Evolutionary conservation across 768 basidiomycete species (phyloP).

Genomic region (Naganishia vaughanmartiniae): DNA sequence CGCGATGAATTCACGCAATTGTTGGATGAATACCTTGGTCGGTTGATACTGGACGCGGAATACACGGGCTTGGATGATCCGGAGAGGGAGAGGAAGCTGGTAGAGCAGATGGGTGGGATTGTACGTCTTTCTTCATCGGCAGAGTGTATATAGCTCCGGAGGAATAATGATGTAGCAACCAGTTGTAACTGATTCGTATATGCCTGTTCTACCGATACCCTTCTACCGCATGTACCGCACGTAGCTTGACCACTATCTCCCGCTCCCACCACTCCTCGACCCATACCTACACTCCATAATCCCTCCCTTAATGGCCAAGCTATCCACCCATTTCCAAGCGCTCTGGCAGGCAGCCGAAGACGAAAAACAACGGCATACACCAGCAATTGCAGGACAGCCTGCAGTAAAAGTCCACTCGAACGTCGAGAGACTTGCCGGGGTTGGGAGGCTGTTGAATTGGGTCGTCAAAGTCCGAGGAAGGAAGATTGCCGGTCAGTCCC

Average conservation of each 20-base stretch:
- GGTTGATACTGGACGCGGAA: slow-evolving; percentile 55
- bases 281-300: slow-evolving; percentile 79
- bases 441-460: slow-evolving; percentile 62
- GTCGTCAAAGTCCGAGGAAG: slow-evolving; percentile 84
- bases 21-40: slow-evolving; percentile 59
- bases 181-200: slow-evolving; percentile 26
- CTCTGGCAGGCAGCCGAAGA: not conserved
- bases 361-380: not conserved
- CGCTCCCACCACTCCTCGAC: slow-evolving; percentile 87
- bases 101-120: slow-evolving; percentile 44
- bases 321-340: slow-evolving; percentile 47
- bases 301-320: slow-evolving; percentile 65
- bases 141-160: not conserved
- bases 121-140: slow-evolving; percentile 31
- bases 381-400: slow-evolving; percentile 49
- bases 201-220: not conserved
- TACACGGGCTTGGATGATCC: slow-evolving; percentile 57
- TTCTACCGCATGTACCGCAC: not conserved
- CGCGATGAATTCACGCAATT: slow-evolving; percentile 60
- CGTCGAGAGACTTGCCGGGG: slow-evolving; percentile 59
- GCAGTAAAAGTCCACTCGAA: slow-evolving; percentile 52
- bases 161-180: not conserved
- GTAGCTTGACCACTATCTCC: slow-evolving; percentile 85
- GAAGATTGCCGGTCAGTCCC: slow-evolving; percentile 76
- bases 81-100: slow-evolving; percentile 42